Evolutionary conservation across 768 basidiomycete species (phyloP), one percentile per base, ranked within the genome.

Genomic region (Mycena vulgaris): DNA sequence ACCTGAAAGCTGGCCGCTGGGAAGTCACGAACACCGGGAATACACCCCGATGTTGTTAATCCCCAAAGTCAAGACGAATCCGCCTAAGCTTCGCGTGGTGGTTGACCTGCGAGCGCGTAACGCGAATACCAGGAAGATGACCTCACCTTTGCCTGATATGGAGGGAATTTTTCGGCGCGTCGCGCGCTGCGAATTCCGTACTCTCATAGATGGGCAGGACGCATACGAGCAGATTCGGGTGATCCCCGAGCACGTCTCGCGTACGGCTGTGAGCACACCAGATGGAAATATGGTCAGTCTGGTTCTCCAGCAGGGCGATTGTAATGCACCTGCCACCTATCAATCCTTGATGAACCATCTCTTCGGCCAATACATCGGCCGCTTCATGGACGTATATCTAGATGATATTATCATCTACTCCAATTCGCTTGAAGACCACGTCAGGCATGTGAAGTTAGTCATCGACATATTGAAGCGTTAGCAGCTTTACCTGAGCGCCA

Each of bases 351-450:
- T 45, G 42, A 45, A 45, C 42, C n/a, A 45, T 21, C 42, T 45
- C 42, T 45, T 45, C n/a, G 42, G 42, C 2, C 5, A 45, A 23
- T 45, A 45, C 21, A 45, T 45, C 42, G 42, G 42, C 5, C 21
- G 21, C 3, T 45, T 45, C 42, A 45, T 45, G 42, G 42, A 45
- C n/a, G 42, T 45, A 5, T 45, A 45, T n/a, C 21, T 45, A 2
- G 49, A 55, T 7, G 52, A 55, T 35, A 55, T 55, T 33, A 55
- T 55, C 6, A 35, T 55, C 19, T 78, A 74, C 73, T 77, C 82
- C 3, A 68, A 80, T 28, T 75, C 76, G 0, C 66, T 82, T 2
- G 75, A 79, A 16, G 84, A 83, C 0, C 83, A 85, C 58, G 62
- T 79, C 0, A 17, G 72, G 2, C 77, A 83, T 74, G 68, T 85